Evolutionary conservation across 2,329 filamentous ascomycete genomes (phyloP), one percentile per base, ranked within the genome.

Genomic region (Fusarium albidum): DNA sequence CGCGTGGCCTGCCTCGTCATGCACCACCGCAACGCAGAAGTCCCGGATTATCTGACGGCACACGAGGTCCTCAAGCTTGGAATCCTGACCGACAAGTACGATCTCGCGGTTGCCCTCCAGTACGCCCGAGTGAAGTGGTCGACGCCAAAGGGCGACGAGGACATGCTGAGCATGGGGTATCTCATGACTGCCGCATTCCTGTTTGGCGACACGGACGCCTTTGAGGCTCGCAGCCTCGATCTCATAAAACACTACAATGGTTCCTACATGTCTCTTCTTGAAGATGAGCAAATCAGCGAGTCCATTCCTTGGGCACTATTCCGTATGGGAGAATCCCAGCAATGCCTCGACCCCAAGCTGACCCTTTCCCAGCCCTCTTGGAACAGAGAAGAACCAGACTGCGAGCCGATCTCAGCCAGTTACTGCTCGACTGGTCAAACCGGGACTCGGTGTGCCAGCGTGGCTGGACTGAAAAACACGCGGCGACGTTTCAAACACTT

Each of bases 61-160:
- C 49, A 53, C 12, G 47, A 56, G 62, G 57, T 2, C 57, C 61
- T 33, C 45, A 56, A 56, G 13, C 25, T 49, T 32, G 10, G 42
- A 33, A 17, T 41, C 15, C 5, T 32, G 17, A 35, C 27, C 5
- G 45, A 50, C 37, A 54, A 54, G 27, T 54, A 50, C 27, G 32
- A 17, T 27, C 51, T 54, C 29, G 9, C 8, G 11, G 21, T 25
- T 33, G 46, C 46, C 4, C 26, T 50, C 12, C 39, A 35, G 28
- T 34, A 38, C 12, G 46, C 42, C 12, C 34, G 29, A 26, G 37
- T 15, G 6, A 46, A 33, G 11, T 55, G 47, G 52, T 25, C 40
- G 2, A 21, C 33, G n/a, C 21, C 37, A 5, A 15, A 40, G 10
- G 26, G 13, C 38, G 25, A 40, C 10, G n/a, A 40, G 10, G 12